Percentiles rank a stretch among this genome's conserved stretches.
Conservation (phyloP, 805 yeast species). For the Sugiyamaella qingdaonensis region DNA sequence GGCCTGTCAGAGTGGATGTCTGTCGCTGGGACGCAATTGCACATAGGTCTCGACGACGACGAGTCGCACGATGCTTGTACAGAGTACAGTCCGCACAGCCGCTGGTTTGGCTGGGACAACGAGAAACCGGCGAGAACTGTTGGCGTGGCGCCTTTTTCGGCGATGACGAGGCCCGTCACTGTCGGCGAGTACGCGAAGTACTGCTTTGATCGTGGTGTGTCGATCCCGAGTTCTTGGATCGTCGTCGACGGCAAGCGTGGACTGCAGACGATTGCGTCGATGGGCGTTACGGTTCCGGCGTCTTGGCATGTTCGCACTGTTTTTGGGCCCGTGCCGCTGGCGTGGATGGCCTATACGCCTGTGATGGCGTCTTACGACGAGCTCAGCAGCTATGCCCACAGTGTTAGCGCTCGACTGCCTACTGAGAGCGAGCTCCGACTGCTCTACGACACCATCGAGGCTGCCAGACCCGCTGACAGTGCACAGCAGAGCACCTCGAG, state of each 20-base stretch:
- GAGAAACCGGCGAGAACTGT: not conserved
- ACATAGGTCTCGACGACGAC: not conserved
- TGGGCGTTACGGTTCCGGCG: not conserved
- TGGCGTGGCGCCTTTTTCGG: not conserved
- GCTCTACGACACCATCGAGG: not conserved
- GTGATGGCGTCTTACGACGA: not conserved
- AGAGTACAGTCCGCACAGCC: not conserved
- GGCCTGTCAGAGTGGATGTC: not conserved
- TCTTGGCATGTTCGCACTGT: conserved; percentile 3
- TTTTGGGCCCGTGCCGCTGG: not conserved
- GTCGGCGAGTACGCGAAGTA: not conserved
- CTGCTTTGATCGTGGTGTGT: not conserved
- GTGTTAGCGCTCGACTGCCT: not conserved
- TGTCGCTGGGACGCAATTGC: not conserved
- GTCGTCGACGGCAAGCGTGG: not conserved
- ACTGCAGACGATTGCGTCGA: not conserved
- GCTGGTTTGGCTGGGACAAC: not conserved
- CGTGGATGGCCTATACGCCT: not conserved
- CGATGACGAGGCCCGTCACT: not conserved
- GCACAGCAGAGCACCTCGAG: not conserved
- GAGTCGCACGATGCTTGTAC: not conserved
- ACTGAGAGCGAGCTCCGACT: not conserved
- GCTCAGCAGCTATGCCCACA: not conserved
- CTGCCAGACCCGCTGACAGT: not conserved
- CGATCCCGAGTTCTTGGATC: conserved; percentile 4